Evolutionary conservation across 176 grass and related monocot species (phyloP), one percentile per base, ranked within the genome.

Genomic region (Oryza meyeriana): DNA sequence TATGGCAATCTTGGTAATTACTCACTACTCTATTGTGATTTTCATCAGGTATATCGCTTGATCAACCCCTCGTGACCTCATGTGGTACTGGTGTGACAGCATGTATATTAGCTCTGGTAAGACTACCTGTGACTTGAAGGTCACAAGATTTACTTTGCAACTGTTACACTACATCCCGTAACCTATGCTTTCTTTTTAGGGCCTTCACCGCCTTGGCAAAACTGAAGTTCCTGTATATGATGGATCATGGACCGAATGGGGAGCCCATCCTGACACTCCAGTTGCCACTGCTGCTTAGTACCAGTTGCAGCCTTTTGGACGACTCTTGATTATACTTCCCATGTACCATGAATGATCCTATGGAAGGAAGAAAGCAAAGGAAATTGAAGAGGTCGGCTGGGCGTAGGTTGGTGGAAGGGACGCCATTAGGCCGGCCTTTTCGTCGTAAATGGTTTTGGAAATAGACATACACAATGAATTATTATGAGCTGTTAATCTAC

Each of bases 21-120:
- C 39, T 71, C n/a, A 45, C 62, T 61, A 3, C 47, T 71, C 24
- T 85, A 59, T 39, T 66, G 6, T 83, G 34, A 65, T 82, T 22
- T 34, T 66, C 39, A 25, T 88, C 82, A 98, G 93, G 96, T 62
- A 87, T 98, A 18, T 93, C 96, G 24, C 85, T 98, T 35, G 96
- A 95, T 83, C 81, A 76, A 33, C 89, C 93, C 28, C 16, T 98
- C 1, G 88, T 91, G 13, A 65, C 90, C 68, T 98, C 93, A 64
- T 95, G 96, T 5, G 96, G 93, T 31, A 98, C 96, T 47, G 96
- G 96, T 59, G 96, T 98, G 66, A 98, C 96, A 44, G 96, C 96
- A 77, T 95, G 96, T 71, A n/a, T 93, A 80, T 62, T 98, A 72
- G 87, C 90, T 69, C 75, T 98, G 87, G 93, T 98, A 91, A 88